These are phyloP conservation scores for Parastagonospora avenae DNA, from an alignment of 2,329 filamentous ascomycete genomes.

Conservation along the genomic window DNA sequence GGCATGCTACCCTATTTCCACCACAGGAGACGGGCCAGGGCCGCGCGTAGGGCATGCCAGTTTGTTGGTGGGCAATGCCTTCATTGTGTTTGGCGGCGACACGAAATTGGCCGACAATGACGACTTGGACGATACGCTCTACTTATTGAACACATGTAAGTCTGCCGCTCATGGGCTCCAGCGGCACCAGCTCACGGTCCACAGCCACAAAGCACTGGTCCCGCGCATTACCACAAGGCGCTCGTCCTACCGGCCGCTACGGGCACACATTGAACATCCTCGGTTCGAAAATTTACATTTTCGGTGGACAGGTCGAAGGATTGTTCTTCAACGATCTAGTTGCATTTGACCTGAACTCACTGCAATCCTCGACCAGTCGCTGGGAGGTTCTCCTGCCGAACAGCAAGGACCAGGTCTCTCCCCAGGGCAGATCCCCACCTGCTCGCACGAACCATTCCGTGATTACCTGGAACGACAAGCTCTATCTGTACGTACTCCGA, in stretches of 20 bases:
- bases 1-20: slow-evolving; percentile 88
- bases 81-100: slow-evolving; percentile 98
- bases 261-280: slow-evolving; percentile 96
- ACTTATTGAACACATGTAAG: slow-evolving; percentile 96
- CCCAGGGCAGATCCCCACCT: slow-evolving; percentile 62
- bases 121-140: slow-evolving; percentile 90
- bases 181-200: slow-evolving; percentile 32
- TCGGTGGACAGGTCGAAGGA: slow-evolving; percentile 95
- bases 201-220: slow-evolving; percentile 98
- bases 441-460: slow-evolving; percentile 94
- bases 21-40: slow-evolving; percentile 90
- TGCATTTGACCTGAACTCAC: slow-evolving; percentile 92
- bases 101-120: slow-evolving; percentile 96
- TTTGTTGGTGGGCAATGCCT: slow-evolving; percentile 94
- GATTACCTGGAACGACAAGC: slow-evolving; percentile 87
- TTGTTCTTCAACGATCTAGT: slow-evolving; percentile 98
- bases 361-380: slow-evolving; percentile 87
- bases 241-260: slow-evolving; percentile 86
- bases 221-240: slow-evolving; percentile 83
- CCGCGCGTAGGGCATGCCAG: slow-evolving; percentile 94
- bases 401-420: slow-evolving; percentile 61
- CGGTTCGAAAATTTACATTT: slow-evolving; percentile 95
- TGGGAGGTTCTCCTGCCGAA: slow-evolving; percentile 93
- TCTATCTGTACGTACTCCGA: slow-evolving; percentile 75
- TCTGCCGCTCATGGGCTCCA: not conserved